A percentile compares a stretch with the other conserved stretches of the same genome.
Evolutionary conservation across 805 yeast species (phyloP).

Genomic region (Sungouiella thailandica): DNA sequence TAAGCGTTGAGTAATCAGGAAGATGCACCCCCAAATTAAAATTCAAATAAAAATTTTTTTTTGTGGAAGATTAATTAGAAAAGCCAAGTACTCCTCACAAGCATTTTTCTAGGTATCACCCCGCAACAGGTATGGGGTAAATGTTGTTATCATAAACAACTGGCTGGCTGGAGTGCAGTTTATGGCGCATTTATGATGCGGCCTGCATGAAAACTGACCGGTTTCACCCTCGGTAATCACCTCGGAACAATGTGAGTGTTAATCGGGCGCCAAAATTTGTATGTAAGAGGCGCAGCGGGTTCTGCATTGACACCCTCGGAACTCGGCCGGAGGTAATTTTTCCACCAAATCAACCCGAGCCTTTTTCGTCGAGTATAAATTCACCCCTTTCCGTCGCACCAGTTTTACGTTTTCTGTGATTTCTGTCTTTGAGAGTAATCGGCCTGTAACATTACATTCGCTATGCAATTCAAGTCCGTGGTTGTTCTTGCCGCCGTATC

Average conservation of each 20-base stretch:
- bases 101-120: no score
- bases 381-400: slow-evolving; percentile 5
- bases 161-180: slow-evolving; percentile 1
- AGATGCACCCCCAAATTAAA: no score
- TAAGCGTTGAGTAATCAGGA: no score
- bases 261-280: no score
- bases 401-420: slow-evolving; percentile 3
- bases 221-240: neutral
- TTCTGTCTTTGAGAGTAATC: neutral
- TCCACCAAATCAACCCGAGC: slow-evolving; percentile 4
- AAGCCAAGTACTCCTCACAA: no score
- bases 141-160: neutral
- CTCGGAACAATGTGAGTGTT: no score
- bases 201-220: no score
- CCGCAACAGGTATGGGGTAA: neutral
- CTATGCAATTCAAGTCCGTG: slow-evolving; percentile 55
- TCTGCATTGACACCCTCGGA: neutral
- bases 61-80: no score
- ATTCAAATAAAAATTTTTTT: no score
- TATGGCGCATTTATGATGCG: neutral
- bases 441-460: slow-evolving; percentile 7
- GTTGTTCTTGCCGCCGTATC: slow-evolving; percentile 46
- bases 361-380: slow-evolving; percentile 4
- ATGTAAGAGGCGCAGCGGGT: neutral
- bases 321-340: neutral